These are phyloP conservation scores for Gaertneriomyces semiglobifer DNA, from an alignment of 192 early-diverging fungal species.

Conservation along the genomic window DNA sequence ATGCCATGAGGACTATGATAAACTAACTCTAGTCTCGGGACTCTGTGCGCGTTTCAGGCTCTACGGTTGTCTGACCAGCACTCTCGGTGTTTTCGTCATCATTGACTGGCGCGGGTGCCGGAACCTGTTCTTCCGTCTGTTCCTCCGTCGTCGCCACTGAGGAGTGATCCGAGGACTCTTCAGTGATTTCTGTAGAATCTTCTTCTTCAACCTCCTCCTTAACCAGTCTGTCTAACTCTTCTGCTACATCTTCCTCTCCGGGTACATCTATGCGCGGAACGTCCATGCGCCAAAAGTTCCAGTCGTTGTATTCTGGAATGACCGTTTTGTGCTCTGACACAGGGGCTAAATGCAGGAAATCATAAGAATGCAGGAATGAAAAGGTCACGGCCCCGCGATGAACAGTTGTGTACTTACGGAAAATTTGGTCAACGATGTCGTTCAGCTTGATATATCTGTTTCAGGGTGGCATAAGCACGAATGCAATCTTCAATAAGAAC, in stretches of 20 bases:
- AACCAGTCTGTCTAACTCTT: slow-evolving; percentile 4
- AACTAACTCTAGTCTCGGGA: no score
- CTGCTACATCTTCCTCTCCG: slow-evolving; percentile 21
- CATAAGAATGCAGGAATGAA: not conserved
- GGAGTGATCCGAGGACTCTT: not conserved
- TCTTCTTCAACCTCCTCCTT: slow-evolving; percentile 28
- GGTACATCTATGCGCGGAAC: slow-evolving; percentile 29
- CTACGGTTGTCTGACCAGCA: no score
- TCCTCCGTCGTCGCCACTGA: no score
- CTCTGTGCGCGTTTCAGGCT: no score
- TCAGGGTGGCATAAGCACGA: not conserved
- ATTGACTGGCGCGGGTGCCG: no score
- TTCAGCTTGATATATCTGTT: slow-evolving; percentile 74
- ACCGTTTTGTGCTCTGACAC: not conserved
- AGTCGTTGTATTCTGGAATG: slow-evolving; percentile 33
- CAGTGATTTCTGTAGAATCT: not conserved
- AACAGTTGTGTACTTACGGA: slow-evolving; percentile 47
- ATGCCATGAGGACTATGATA: no score
- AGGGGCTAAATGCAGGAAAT: slow-evolving; percentile 7
- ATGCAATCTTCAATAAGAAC: not conserved
- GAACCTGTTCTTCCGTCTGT: no score
- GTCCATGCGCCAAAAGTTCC: slow-evolving; percentile 28
- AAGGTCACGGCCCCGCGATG: not conserved
- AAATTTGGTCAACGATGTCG: slow-evolving; percentile 93
- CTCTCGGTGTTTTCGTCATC: no score